Evolutionary conservation across 2,329 filamentous ascomycete genomes (phyloP), one percentile per base, ranked within the genome.

Genomic region (Trichoderma guizhouense): DNA sequence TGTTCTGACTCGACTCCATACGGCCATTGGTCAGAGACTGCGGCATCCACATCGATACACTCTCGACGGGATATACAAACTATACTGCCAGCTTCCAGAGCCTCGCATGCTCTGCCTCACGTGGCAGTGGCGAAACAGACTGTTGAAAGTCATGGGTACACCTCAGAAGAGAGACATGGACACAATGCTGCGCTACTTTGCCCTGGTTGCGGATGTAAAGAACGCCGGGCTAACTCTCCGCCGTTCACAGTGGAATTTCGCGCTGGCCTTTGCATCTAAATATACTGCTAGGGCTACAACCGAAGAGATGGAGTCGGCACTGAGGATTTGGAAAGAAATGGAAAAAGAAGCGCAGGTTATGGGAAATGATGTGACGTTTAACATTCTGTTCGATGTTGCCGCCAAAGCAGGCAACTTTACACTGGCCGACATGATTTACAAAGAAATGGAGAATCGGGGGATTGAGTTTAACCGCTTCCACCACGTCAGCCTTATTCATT

Each of bases 271-370:
- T 77, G 92, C 93, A 11, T 91, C 91, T 47, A 90, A 91, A 71
- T 94, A 92, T 76, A 89, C 74, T 84, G 90, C 51, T 86, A 88
- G 60, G 84, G 87, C 58, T 77, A 86, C 53, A 87, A 94, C 79
- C 81, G 93, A 57, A 84, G 93, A 80, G 61, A 76, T 82, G 73
- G 81, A 82, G 32, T 87, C 89, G 6, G 91, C 93, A 0, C 84
- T 99, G 60, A 87, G 89, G 62, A 82, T 97, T 28, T 99, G 95
- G 95, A 90, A 89, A 74, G 90, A 96, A 76, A 98, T 98, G 94
- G 96, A 99, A 81, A 86, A 88, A 61, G 83, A 89, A 5, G 90
- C 90, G 2, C 87, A 88, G 1, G 80, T 94, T 15, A 83, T 83
- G 75, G 91, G 88, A 43, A 92, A 92, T 76, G 86, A 89, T 63